These are phyloP conservation scores for Moricandia arvensis DNA, from an alignment of 345 rosid species.

Conservation along the genomic window DNA sequence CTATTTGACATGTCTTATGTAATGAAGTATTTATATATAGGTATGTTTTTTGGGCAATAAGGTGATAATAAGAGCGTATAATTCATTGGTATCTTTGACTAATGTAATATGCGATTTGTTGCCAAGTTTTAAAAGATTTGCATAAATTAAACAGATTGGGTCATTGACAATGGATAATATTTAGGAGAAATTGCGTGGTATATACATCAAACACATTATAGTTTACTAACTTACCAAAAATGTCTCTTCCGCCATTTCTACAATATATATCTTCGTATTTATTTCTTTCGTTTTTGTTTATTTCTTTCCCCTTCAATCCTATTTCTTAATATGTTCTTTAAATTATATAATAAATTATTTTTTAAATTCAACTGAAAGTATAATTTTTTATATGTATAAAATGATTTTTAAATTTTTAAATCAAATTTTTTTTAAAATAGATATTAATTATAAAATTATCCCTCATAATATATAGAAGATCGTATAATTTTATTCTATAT, in stretches of 20 bases:
- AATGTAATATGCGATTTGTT: background rate
- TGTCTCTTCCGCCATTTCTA: background rate
- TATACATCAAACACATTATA: background rate
- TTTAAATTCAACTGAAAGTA: too few species aligned
- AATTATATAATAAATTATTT: too few species aligned
- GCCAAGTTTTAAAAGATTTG: slow-evolving; percentile 3
- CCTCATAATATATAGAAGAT: too few species aligned
- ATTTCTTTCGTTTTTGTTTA: background rate
- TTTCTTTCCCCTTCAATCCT: background rate
- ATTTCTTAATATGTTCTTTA: too few species aligned
- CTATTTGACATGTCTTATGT: background rate
- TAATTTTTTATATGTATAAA: too few species aligned
- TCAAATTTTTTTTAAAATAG: too few species aligned
- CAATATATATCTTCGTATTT: background rate
- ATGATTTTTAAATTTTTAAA: too few species aligned
- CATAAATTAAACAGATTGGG: background rate
- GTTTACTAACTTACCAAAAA: background rate
- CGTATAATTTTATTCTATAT: too few species aligned
- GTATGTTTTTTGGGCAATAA: background rate
- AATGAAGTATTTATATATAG: background rate
- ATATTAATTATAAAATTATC: too few species aligned
- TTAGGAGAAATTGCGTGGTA: background rate
- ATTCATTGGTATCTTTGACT: background rate
- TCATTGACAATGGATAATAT: background rate
- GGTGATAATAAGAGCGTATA: slow-evolving; percentile 14